Percentiles rank a stretch among this genome's conserved stretches.
phyloP scores from a whole-genome alignment of 306 rosid species.

The Arachis stenosperma region DNA sequence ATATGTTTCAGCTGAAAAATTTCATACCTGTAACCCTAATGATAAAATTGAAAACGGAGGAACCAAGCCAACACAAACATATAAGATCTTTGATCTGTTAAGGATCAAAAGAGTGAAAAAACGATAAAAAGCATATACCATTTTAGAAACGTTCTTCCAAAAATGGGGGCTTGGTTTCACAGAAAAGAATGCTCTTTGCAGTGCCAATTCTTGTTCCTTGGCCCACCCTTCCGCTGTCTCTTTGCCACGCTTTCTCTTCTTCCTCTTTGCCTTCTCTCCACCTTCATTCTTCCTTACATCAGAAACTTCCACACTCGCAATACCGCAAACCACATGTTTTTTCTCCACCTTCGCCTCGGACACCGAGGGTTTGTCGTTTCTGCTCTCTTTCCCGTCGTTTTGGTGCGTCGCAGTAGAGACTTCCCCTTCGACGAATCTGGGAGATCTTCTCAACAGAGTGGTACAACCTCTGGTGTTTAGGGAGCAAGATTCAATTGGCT shows the following conservation, averaged over 20 bases:
- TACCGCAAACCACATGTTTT: not conserved
- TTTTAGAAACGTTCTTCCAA: slow-evolving; percentile 87
- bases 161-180: slow-evolving; percentile 81
- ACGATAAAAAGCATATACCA: slow-evolving; percentile 50
- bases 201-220: slow-evolving; percentile 69
- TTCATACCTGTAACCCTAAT: slow-evolving; percentile 34
- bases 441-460: slow-evolving; percentile 40
- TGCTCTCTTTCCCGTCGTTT: slow-evolving; percentile 18
- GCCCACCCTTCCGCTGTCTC: slow-evolving; percentile 64
- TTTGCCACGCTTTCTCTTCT: slow-evolving; percentile 60
- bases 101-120: too few species aligned
- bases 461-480: not conserved
- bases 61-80: slow-evolving; percentile 67
- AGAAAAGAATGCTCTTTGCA: slow-evolving; percentile 65
- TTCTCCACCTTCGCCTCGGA: slow-evolving; percentile 25
- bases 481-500: slow-evolving; percentile 6
- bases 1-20: not conserved
- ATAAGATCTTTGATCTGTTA: too few species aligned
- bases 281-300: slow-evolving; percentile 28
- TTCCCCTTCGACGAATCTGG: slow-evolving; percentile 40
- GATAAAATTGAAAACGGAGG: slow-evolving; percentile 59
- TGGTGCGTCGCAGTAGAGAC: not conserved
- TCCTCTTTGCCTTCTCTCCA: slow-evolving; percentile 49
- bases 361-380: slow-evolving; percentile 10
- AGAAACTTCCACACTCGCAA: slow-evolving; percentile 13